Evolutionary conservation across 2,329 filamentous ascomycete species (phyloP).

Genomic region (Colletotrichum echinochloae): DNA sequence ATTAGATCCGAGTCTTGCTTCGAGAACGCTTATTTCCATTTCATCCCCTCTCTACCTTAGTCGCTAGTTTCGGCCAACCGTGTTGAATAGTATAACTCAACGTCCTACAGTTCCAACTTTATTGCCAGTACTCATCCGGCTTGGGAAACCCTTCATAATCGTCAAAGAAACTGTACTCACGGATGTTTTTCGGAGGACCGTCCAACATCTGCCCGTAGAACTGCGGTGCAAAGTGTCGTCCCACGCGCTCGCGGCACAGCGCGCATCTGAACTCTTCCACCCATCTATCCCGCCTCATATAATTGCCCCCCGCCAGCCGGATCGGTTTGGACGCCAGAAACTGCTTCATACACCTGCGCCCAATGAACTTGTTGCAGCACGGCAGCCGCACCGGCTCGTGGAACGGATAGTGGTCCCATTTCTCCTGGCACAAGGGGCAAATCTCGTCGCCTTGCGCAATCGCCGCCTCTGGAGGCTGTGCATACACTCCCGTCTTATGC

Average conservation of each 20-base stretch:
- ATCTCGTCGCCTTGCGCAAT: neutral
- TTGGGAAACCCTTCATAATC: neutral
- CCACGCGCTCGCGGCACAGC: slow-evolving; percentile 20
- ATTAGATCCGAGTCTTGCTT: neutral
- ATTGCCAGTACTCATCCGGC: neutral
- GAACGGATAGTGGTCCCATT: slow-evolving; percentile 14
- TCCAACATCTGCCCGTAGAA: neutral
- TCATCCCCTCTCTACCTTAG: neutral
- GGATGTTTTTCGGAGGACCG: neutral
- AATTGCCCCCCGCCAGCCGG: neutral
- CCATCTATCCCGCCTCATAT: neutral
- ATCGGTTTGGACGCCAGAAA: slow-evolving; percentile 15
- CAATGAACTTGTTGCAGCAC: slow-evolving; percentile 25
- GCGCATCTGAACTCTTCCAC: slow-evolving; percentile 15
- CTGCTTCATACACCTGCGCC: slow-evolving; percentile 30
- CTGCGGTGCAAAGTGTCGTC: slow-evolving; percentile 14
- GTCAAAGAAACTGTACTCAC: neutral
- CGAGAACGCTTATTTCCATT: neutral
- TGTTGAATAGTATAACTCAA: neutral
- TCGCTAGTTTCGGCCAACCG: neutral
- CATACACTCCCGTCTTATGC: neutral
- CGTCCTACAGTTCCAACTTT: neutral
- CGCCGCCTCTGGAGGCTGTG: neutral
- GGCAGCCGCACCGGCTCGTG: slow-evolving; percentile 30
- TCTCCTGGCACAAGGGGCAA: slow-evolving; percentile 11